Evolutionary conservation across 2,329 filamentous ascomycete genomes (phyloP).

Genomic region (Trichoderma sp.): DNA sequence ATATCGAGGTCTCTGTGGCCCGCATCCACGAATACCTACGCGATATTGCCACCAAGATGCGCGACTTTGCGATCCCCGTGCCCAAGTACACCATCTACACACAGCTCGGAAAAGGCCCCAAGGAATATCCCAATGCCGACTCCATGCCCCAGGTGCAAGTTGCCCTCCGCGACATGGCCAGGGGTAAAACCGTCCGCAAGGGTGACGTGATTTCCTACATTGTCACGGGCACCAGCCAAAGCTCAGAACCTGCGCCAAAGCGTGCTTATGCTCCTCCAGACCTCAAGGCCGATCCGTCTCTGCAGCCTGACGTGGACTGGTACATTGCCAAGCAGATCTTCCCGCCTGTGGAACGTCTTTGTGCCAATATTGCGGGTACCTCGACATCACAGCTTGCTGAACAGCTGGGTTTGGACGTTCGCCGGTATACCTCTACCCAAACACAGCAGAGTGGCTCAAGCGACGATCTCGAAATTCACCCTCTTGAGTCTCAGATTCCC

Average conservation of each 20-base stretch:
- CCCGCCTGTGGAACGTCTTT: conserved; percentile 95
- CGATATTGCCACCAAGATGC: conserved; percentile 83
- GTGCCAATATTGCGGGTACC: conserved; percentile 91
- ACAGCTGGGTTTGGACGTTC: conserved; percentile 87
- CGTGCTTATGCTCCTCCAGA: conserved; percentile 87
- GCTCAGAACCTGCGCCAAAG: conserved; percentile 74
- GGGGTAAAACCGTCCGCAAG: conserved; percentile 84
- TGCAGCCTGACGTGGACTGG: conserved; percentile 93
- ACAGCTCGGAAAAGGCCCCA: conserved; percentile 90
- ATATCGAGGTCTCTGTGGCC: conserved; percentile 81
- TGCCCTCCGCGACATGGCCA: conserved; percentile 80
- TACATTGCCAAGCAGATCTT: conserved; percentile 99
- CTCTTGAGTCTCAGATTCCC: conserved; percentile 90
- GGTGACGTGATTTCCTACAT: conserved; percentile 97
- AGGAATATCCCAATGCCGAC: conserved; percentile 91
- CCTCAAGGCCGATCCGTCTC: conserved; percentile 70
- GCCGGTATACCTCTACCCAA: conserved; percentile 68
- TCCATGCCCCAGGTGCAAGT: conserved; percentile 98
- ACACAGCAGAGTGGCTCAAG: conserved; percentile 51
- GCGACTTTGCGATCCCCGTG: conserved; percentile 69
- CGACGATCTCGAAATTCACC: conserved; percentile 74
- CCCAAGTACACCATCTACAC: conserved; percentile 98
- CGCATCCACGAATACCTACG: conserved; percentile 93
- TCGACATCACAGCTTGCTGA: conserved; percentile 88
- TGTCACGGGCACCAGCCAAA: conserved; percentile 73